Evolutionary conservation across 2,329 filamentous ascomycete genomes (phyloP).

Genomic region (Aspergillus fischeri): DNA sequence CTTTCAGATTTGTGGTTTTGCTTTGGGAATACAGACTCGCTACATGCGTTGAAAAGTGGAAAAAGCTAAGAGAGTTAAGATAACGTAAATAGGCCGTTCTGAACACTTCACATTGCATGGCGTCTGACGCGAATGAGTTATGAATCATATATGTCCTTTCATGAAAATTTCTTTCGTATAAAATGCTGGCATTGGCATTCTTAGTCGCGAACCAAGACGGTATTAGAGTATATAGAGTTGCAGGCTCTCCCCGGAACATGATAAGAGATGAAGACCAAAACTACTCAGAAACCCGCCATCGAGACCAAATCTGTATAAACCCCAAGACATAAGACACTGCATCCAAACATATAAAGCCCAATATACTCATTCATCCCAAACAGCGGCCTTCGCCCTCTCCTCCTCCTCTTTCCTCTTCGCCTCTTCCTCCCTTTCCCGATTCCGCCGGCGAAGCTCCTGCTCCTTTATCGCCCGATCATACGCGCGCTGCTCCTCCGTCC

Average conservation of each 20-base stretch:
- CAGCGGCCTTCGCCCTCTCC: constrained; percentile 72
- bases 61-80: not conserved
- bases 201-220: not conserved
- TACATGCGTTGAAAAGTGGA: not conserved
- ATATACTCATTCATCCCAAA: constrained; percentile 68
- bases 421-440: constrained; percentile 66
- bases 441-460: constrained; percentile 73
- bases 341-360: not conserved
- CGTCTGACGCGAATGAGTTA: not conserved
- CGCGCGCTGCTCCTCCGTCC: constrained; percentile 82
- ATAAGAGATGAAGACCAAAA: not conserved
- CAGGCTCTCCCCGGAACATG: not conserved
- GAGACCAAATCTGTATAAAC: not conserved
- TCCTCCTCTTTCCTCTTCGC: constrained; percentile 59
- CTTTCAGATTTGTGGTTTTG: not conserved
- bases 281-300: not conserved
- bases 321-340: not conserved
- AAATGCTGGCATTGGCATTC: not conserved
- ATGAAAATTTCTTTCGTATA: not conserved
- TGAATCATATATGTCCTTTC: not conserved
- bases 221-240: not conserved
- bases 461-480: constrained; percentile 80
- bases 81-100: not conserved
- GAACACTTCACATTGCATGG: not conserved
- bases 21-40: not conserved